phyloP scores from a whole-genome alignment of 192 early-diverging fungal genomes.

The Umbelopsis sp. region DNA sequence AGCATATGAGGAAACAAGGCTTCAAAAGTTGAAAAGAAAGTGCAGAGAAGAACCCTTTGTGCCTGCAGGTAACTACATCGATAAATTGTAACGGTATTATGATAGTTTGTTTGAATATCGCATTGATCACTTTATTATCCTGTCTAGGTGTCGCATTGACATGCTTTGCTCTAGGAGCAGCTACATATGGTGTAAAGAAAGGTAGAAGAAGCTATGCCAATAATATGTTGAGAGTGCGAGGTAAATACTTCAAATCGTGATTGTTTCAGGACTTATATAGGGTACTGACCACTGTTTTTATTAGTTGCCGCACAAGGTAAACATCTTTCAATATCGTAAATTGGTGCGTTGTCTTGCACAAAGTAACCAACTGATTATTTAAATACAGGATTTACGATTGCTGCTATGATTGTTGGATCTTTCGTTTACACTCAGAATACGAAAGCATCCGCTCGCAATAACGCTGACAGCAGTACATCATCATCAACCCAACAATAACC shows the following conservation, averaged over 20 bases:
- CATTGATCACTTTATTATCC: neutral
- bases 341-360: neutral
- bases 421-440: slow-evolving; percentile 5
- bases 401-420: slow-evolving; percentile 7
- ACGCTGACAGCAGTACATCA: neutral
- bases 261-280: neutral
- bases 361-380: neutral
- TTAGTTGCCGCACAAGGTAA: slow-evolving; percentile 10
- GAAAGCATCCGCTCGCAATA: neutral
- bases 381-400: neutral
- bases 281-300: neutral
- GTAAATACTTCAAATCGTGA: neutral
- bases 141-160: slow-evolving; percentile 18
- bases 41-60: slow-evolving; percentile 26
- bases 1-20: slow-evolving; percentile 7
- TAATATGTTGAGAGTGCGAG: slow-evolving; percentile 20
- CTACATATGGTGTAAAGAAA: slow-evolving; percentile 12
- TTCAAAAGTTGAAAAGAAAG: slow-evolving; percentile 16
- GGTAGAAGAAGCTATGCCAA: slow-evolving; percentile 23
- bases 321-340: neutral
- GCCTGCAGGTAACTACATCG: slow-evolving; percentile 8
- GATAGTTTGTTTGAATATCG: neutral
- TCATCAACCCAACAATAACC: neutral
- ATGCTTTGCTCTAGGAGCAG: slow-evolving; percentile 22
- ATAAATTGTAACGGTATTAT: neutral